These are phyloP conservation scores for Pholiota molesta DNA, from an alignment of 768 basidiomycete genomes.

Conservation along the genomic window DNA sequence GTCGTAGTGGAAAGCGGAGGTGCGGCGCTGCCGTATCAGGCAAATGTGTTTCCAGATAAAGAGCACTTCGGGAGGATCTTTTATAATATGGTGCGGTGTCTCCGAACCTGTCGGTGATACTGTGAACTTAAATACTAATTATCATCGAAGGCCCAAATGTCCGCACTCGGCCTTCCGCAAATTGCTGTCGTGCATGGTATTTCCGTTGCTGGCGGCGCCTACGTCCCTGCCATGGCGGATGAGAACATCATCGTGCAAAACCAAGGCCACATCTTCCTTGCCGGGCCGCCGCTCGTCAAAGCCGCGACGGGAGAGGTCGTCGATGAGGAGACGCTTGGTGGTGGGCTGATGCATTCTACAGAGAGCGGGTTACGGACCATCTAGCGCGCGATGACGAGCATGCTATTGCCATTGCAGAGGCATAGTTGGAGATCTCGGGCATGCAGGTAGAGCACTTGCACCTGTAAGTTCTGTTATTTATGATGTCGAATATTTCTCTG, in stretches of 20 bases:
- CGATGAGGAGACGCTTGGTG: constrained; percentile 90
- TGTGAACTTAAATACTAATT: too few relatives aligned
- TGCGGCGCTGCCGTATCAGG: constrained; percentile 90
- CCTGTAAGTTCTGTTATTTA: constrained; percentile 42
- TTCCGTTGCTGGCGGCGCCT: constrained; percentile 92
- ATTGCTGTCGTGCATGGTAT: constrained; percentile 94
- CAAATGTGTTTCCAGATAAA: constrained; percentile 93
- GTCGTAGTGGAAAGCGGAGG: constrained; percentile 88
- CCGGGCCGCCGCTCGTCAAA: constrained; percentile 92
- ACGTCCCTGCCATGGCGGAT: constrained; percentile 96
- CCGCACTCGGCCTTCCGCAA: constrained; percentile 87
- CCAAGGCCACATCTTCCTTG: constrained; percentile 92
- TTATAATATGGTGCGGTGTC: constrained; percentile 84
- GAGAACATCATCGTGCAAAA: constrained; percentile 90
- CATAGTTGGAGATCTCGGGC: constrained; percentile 78
- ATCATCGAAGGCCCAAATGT: constrained; percentile 78
- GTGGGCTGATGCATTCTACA: constrained; percentile 88
- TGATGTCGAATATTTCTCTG: neutral
- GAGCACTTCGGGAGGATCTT: constrained; percentile 97
- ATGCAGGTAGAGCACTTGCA: constrained; percentile 52
- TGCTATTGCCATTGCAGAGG: constrained; percentile 76
- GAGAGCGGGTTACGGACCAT: constrained; percentile 91
- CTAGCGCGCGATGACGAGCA: constrained; percentile 86
- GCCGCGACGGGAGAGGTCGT: constrained; percentile 94
- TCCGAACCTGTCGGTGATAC: neutral